A percentile compares a stretch with the other conserved stretches of the same genome.
Evolutionary conservation across 2,329 filamentous ascomycete genomes (phyloP).

Genomic region (Camillea tinctor): DNA sequence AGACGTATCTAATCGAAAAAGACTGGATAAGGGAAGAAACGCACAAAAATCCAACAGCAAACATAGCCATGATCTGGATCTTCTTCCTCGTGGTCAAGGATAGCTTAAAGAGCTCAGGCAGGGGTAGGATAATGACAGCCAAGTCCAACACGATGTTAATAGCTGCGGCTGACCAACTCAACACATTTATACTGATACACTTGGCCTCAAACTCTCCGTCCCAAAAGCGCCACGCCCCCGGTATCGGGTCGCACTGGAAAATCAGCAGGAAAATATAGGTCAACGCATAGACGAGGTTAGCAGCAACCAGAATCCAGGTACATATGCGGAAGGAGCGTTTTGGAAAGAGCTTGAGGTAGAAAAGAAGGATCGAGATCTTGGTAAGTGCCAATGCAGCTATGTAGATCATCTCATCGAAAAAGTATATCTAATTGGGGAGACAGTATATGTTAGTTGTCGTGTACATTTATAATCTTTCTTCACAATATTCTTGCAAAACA

Average conservation of each 20-base stretch:
- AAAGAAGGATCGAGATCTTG: conserved; percentile 38
- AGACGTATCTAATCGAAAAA: not conserved
- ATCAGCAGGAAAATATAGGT: conserved; percentile 28
- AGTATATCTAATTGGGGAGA: conserved; percentile 25
- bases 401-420: conserved; percentile 32
- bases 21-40: conserved; percentile 1
- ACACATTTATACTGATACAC: conserved; percentile 33
- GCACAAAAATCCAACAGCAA: conserved; percentile 35
- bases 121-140: conserved; percentile 31
- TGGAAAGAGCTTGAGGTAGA: conserved; percentile 37
- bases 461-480: no score
- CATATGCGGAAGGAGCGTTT: conserved; percentile 25
- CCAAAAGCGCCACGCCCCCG: conserved; percentile 33
- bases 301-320: conserved; percentile 27
- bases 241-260: conserved; percentile 33
- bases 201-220: conserved; percentile 31
- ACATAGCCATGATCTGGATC: conserved; percentile 35
- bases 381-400: conserved; percentile 30
- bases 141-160: conserved; percentile 34
- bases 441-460: not conserved
- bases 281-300: conserved; percentile 28
- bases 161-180: conserved; percentile 33
- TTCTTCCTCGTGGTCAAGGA: conserved; percentile 32
- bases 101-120: conserved; percentile 29
- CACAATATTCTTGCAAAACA: no score